These are phyloP conservation scores for Paratinospora sagittata DNA, from an alignment of 164 flowering plant species.

Conservation along the genomic window DNA sequence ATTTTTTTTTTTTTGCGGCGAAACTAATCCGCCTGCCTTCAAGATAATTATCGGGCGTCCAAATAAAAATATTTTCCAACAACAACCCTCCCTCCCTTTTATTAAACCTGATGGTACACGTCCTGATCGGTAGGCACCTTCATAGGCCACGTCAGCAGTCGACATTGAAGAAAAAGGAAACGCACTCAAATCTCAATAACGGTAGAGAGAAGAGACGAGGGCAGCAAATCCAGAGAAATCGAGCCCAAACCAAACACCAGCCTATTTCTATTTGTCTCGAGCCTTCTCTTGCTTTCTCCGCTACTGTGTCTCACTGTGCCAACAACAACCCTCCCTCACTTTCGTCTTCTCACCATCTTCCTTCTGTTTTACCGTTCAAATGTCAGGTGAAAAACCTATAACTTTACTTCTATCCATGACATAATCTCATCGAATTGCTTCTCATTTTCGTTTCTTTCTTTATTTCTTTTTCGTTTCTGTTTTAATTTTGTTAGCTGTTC, in stretches of 20 bases:
- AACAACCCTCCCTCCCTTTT: no score
- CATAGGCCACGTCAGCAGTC: background rate
- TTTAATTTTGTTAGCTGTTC: no score
- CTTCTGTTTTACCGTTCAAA: background rate
- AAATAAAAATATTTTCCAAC: no score
- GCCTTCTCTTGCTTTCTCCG: background rate
- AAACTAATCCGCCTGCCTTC: no score
- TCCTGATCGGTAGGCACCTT: background rate
- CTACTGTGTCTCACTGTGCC: background rate
- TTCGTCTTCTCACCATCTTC: background rate
- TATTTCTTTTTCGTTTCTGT: background rate
- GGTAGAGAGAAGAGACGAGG: background rate
- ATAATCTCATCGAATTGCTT: background rate
- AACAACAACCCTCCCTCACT: background rate
- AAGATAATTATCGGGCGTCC: no score
- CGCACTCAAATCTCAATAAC: background rate
- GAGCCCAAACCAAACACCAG: background rate
- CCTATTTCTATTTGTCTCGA: background rate
- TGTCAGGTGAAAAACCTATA: background rate
- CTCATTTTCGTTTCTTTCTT: background rate
- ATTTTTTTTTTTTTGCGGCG: no score
- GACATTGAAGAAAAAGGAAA: background rate
- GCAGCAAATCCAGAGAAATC: background rate
- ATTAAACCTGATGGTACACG: no score
- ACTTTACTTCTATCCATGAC: background rate